These are phyloP conservation scores for Fusarium nygamai DNA, from an alignment of 2,329 filamentous ascomycete species.

Conservation along the genomic window DNA sequence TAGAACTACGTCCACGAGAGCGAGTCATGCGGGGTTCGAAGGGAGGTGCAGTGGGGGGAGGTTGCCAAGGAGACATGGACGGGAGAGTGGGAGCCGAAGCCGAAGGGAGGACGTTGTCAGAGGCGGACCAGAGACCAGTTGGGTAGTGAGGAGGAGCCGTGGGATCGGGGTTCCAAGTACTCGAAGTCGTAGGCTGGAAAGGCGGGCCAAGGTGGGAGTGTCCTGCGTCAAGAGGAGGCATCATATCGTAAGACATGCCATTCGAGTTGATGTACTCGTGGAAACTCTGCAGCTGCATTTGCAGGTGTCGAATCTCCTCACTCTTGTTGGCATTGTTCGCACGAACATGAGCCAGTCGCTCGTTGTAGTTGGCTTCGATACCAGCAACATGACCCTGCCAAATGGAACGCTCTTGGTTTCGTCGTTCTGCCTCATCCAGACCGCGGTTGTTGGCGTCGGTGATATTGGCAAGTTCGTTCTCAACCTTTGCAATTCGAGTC, in stretches of 20 bases:
- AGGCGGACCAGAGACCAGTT: conserved; percentile 50
- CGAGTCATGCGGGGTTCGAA: conserved; percentile 51
- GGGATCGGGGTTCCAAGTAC: conserved; percentile 50
- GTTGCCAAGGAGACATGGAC: conserved; percentile 49
- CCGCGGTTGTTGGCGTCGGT: conserved; percentile 74
- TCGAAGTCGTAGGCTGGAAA: conserved; percentile 37
- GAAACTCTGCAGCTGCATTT: conserved; percentile 48
- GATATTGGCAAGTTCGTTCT: conserved; percentile 76
- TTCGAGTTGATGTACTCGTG: conserved; percentile 48
- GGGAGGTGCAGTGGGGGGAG: conserved; percentile 51
- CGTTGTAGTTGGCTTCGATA: conserved; percentile 58
- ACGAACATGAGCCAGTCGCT: conserved; percentile 54
- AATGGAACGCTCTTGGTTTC: conserved; percentile 60
- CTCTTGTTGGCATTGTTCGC: conserved; percentile 43
- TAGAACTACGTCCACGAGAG: conserved; percentile 68
- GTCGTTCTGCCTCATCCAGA: conserved; percentile 70
- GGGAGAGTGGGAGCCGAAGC: conserved; percentile 45
- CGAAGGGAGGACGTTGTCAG: conserved; percentile 47
- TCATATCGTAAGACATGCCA: conserved; percentile 47
- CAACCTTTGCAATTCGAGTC: conserved; percentile 75
- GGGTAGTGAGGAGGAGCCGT: conserved; percentile 49
- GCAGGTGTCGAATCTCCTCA: conserved; percentile 46
- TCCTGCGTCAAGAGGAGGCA: conserved; percentile 30
- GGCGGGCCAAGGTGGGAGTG: conserved; percentile 41
- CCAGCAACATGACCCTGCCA: conserved; percentile 59